Percentiles rank a stretch among this genome's conserved stretches.
Evolutionary conservation across 2,329 filamentous ascomycete genomes (phyloP).

Genomic region (Phaeoacremonium minimum): DNA sequence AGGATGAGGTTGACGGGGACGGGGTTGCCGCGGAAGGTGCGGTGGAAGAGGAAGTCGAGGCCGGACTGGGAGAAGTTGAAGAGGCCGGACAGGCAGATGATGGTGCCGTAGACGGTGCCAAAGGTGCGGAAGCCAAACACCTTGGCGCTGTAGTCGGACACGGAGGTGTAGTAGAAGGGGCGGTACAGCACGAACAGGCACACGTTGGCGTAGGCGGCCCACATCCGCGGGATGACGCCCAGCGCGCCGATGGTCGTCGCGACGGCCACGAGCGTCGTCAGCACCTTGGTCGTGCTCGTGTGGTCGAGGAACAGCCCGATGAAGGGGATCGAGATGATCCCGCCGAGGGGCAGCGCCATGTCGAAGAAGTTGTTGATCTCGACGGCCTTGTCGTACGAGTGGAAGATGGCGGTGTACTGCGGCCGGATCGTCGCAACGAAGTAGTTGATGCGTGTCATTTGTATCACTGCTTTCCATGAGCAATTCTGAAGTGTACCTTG

Average conservation of each 20-base stretch:
- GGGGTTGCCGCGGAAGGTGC: constrained; percentile 66
- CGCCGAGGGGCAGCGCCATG: constrained; percentile 71
- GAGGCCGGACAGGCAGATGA: constrained; percentile 80
- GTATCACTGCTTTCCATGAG: constrained; percentile 40
- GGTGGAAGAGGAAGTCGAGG: constrained; percentile 74
- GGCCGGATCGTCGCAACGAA: constrained; percentile 83
- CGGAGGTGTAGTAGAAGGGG: constrained; percentile 86
- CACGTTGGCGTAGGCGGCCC: constrained; percentile 73
- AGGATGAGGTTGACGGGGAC: constrained; percentile 72
- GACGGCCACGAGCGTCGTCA: constrained; percentile 63
- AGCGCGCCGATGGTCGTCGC: constrained; percentile 74
- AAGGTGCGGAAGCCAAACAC: constrained; percentile 91
- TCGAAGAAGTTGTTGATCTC: constrained; percentile 83
- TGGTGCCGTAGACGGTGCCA: constrained; percentile 87
- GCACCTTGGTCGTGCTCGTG: constrained; percentile 66
- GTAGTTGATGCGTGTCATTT: constrained; percentile 84
- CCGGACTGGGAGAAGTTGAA: constrained; percentile 81
- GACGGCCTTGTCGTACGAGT: constrained; percentile 54
- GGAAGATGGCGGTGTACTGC: constrained; percentile 76
- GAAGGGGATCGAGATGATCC: constrained; percentile 80
- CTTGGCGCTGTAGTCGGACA: constrained; percentile 86
- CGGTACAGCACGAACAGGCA: constrained; percentile 78
- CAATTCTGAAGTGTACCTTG: background rate
- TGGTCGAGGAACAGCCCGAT: constrained; percentile 78
- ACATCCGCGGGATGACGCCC: constrained; percentile 64